phyloP scores from a whole-genome alignment of 805 yeast genomes.

The Metschnikowia matae region DNA sequence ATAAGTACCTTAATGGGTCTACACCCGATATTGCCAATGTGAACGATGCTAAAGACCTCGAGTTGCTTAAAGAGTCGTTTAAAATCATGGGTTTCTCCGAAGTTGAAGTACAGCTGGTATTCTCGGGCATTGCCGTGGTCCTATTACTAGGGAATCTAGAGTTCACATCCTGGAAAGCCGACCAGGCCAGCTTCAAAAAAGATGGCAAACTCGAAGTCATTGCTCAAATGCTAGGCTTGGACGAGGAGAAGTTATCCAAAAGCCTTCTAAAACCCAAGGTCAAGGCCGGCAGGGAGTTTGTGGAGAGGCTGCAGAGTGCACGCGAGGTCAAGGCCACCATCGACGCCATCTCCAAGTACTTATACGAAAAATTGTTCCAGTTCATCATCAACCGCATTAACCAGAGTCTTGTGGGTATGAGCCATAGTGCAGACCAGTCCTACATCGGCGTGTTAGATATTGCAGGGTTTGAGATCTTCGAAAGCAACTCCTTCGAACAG shows the following conservation, averaged over 20 bases:
- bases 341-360: conserved; percentile 82
- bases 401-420: conserved; percentile 43
- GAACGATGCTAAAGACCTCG: conserved; percentile 70
- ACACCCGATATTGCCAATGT: conserved; percentile 62
- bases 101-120: conserved; percentile 53
- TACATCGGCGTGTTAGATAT: conserved; percentile 58
- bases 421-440: conserved; percentile 19
- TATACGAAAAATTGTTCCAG: conserved; percentile 82
- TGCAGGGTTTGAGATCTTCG: conserved; percentile 60
- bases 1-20: conserved; percentile 56
- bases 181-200: conserved; percentile 68
- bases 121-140: conserved; percentile 67
- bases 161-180: conserved; percentile 60
- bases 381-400: conserved; percentile 75
- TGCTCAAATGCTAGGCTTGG: conserved; percentile 63
- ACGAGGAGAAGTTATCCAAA: conserved; percentile 45
- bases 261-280: conserved; percentile 75
- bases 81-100: conserved; percentile 64
- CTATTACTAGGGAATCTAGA: conserved; percentile 83
- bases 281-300: conserved; percentile 85
- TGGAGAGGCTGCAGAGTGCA: conserved; percentile 74
- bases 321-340: conserved; percentile 74
- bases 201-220: conserved; percentile 47
- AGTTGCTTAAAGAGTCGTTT: conserved; percentile 61
- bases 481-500: conserved; percentile 56